Percentiles rank a stretch among this genome's conserved stretches.
Conservation (phyloP, 148 eudicot genomes). For the Nyssa sinensis region DNA sequence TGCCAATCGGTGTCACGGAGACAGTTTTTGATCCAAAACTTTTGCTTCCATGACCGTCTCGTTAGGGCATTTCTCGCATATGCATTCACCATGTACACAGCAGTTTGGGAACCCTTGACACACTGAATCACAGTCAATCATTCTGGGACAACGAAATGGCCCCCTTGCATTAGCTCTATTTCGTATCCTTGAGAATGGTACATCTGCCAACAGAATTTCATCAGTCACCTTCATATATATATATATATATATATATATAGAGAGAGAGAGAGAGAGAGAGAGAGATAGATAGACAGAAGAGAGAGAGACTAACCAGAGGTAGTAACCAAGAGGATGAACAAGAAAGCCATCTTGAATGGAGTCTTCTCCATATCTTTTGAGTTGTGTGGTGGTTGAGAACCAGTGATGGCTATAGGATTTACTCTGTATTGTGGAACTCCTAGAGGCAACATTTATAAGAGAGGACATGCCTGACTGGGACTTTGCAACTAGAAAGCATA, state of each 20-base stretch:
- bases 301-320: neutral
- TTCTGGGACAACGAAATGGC: conserved; percentile 11
- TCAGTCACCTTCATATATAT: neutral
- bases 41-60: neutral
- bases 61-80: conserved; percentile 9
- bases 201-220: neutral
- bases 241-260: too few species aligned
- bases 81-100: conserved; percentile 9
- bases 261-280: too few species aligned
- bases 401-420: too few species aligned
- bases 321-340: conserved; percentile 5
- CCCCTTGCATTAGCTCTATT: neutral
- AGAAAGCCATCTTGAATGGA: neutral
- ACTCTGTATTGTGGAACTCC: too few species aligned
- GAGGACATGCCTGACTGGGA: too few species aligned
- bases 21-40: too few species aligned
- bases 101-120: conserved; percentile 14
- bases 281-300: too few species aligned
- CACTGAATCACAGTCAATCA: neutral
- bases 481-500: too few species aligned
- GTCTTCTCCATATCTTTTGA: neutral
- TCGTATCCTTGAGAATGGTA: neutral
- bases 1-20: too few species aligned
- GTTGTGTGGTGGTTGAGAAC: too few species aligned
- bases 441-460: too few species aligned